Percentiles rank a stretch among this genome's conserved stretches.
phyloP scores from a whole-genome alignment of 2,329 filamentous ascomycete species.

The Alternaria infectoria region DNA sequence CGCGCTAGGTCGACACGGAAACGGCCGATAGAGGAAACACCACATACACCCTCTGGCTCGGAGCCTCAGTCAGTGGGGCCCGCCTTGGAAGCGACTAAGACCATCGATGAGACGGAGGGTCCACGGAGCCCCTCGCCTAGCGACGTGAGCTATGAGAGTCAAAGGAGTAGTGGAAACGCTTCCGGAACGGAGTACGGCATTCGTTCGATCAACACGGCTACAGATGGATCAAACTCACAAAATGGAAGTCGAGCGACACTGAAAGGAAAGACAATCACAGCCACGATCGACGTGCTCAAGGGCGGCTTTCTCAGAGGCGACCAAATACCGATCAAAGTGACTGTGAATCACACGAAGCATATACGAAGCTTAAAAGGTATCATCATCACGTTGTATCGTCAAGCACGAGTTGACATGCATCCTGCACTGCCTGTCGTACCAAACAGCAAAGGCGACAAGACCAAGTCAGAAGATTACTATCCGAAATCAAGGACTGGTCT shows the following conservation, averaged over 20 bases:
- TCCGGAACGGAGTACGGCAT: slow-evolving; percentile 52
- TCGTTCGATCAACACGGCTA: slow-evolving; percentile 51
- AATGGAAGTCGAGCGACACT: slow-evolving; percentile 60
- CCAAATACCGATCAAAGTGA: slow-evolving; percentile 77
- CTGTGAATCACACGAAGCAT: slow-evolving; percentile 84
- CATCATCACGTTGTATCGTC: slow-evolving; percentile 89
- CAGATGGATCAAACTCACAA: slow-evolving; percentile 49
- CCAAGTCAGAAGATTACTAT: slow-evolving; percentile 82
- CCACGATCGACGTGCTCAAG: slow-evolving; percentile 80
- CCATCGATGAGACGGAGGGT: slow-evolving; percentile 40
- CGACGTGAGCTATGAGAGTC: slow-evolving; percentile 55
- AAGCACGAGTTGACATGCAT: slow-evolving; percentile 86
- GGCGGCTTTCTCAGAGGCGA: slow-evolving; percentile 89
- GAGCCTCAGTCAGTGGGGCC: slow-evolving; percentile 30
- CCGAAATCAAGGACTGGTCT: slow-evolving; percentile 86
- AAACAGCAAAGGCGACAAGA: slow-evolving; percentile 69
- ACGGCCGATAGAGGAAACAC: slow-evolving; percentile 21
- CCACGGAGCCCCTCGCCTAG: slow-evolving; percentile 55
- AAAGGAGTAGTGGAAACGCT: slow-evolving; percentile 64
- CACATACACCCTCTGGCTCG: slow-evolving; percentile 20
- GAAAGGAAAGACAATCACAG: slow-evolving; percentile 80
- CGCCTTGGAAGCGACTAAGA: slow-evolving; percentile 25
- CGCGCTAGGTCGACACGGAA: slow-evolving; percentile 61
- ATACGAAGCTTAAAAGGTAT: slow-evolving; percentile 92
- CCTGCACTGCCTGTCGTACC: slow-evolving; percentile 66